Conservation (phyloP, 768 basidiomycete species). For the Trametes sanguinea region DNA sequence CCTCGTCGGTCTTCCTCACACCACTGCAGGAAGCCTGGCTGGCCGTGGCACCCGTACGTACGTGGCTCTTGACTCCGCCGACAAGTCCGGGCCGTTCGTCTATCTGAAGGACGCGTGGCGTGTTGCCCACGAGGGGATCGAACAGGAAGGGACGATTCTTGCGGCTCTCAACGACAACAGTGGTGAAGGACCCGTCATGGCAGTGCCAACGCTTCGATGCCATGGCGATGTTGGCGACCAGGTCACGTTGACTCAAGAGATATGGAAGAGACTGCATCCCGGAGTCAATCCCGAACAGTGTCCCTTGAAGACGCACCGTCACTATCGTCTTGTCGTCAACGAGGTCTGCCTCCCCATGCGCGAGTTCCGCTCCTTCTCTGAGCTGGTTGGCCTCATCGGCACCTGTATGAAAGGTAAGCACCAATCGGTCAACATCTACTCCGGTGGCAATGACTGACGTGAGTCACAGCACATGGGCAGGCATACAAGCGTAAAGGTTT, state of each 20-base stretch:
- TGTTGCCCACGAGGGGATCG: not conserved
- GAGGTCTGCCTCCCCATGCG: constrained; percentile 12
- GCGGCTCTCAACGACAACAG: not conserved
- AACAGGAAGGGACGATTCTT: not conserved
- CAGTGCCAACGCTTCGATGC: not conserved
- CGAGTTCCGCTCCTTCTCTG: not conserved
- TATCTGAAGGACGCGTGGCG: constrained; percentile 25
- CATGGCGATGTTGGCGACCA: constrained; percentile 3
- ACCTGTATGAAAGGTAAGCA: not conserved
- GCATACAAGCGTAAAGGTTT: not conserved
- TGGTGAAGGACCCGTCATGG: not conserved
- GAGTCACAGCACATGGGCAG: not conserved
- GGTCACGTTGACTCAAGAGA: not conserved
- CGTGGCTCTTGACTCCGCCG: constrained; percentile 11
- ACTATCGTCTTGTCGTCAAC: constrained; percentile 19
- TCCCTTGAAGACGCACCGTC: constrained; percentile 5
- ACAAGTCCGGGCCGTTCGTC: not conserved
- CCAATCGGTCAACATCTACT: not conserved
- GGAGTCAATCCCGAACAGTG: not conserved
- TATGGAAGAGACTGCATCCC: not conserved
- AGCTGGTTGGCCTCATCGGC: not conserved
- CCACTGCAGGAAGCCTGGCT: not conserved
- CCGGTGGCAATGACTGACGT: not conserved
- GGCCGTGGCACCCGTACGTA: constrained; percentile 18
- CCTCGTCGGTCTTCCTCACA: constrained; percentile 15